Percentiles rank a stretch among this genome's conserved stretches.
These are phyloP conservation scores for Aspergillus ochraceoroseus DNA, from an alignment of 2,329 filamentous ascomycete species.

Conservation along the genomic window DNA sequence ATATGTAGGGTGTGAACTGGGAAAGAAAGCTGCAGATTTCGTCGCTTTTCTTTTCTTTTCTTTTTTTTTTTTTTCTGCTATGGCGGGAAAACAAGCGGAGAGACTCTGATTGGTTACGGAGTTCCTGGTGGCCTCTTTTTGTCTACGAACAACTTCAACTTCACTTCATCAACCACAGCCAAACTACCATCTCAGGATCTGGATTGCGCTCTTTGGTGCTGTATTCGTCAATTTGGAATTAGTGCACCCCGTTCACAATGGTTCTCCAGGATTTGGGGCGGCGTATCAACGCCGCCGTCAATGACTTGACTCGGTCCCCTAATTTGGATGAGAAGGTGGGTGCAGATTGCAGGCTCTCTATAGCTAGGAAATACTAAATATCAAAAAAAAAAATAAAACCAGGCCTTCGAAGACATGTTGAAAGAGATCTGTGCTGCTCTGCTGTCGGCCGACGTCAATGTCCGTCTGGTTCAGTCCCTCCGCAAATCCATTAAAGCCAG, in stretches of 20 bases:
- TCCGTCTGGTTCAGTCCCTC: constrained; percentile 82
- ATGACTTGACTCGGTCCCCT: constrained; percentile 82
- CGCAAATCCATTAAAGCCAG: constrained; percentile 85
- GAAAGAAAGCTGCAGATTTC: not conserved
- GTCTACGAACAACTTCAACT: constrained; percentile 22
- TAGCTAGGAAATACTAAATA: too few relatives aligned
- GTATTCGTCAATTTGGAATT: not conserved
- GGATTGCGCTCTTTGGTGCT: too few relatives aligned
- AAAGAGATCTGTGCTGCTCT: constrained; percentile 97
- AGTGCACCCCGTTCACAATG: constrained; percentile 53
- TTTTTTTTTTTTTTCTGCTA: constrained; percentile 25
- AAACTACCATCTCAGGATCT: too few relatives aligned
- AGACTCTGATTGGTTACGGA: constrained; percentile 31
- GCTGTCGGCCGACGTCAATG: constrained; percentile 94
- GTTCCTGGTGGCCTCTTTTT: constrained; percentile 11
- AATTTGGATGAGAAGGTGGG: constrained; percentile 92
- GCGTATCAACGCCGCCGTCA: constrained; percentile 95
- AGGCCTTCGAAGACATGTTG: constrained; percentile 94
- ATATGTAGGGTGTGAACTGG: too few relatives aligned
- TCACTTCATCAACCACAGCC: constrained; percentile 22
- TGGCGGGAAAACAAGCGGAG: constrained; percentile 28
- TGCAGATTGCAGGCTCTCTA: too few relatives aligned
- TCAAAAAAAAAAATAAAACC: constrained; percentile 33
- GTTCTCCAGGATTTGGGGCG: constrained; percentile 98
- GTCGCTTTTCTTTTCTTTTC: constrained; percentile 17